These are phyloP conservation scores for Aspergillus quadricinctus DNA, from an alignment of 2,329 filamentous ascomycete species.

Conservation along the genomic window DNA sequence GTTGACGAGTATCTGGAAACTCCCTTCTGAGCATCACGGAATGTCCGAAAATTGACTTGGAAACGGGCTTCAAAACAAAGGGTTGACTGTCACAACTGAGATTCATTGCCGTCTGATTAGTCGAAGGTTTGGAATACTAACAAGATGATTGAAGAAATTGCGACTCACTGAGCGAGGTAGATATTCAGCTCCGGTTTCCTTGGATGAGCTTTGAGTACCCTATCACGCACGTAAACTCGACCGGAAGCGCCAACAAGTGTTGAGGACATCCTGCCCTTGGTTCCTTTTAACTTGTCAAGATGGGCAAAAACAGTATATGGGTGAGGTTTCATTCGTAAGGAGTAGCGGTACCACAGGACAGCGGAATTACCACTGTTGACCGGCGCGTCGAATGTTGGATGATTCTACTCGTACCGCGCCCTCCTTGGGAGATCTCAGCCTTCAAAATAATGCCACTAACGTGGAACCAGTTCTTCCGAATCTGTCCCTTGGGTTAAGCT, in stretches of 20 bases:
- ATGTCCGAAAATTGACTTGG: not conserved
- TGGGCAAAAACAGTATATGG: not conserved
- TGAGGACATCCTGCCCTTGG: not conserved
- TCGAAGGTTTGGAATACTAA: not conserved
- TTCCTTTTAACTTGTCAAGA: not conserved
- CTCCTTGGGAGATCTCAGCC: too few relatives aligned
- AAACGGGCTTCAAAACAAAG: not conserved
- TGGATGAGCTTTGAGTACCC: not conserved
- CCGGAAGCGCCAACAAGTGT: not conserved
- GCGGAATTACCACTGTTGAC: too few relatives aligned
- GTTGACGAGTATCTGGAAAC: not conserved
- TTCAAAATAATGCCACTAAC: not conserved
- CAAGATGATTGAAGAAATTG: not conserved
- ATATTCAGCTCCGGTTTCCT: not conserved
- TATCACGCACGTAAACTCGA: not conserved
- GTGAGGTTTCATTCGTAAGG: not conserved
- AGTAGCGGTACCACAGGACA: not conserved
- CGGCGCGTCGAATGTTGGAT: constrained; percentile 5
- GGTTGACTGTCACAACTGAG: not conserved
- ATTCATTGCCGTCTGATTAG: not conserved
- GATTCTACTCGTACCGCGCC: too few relatives aligned
- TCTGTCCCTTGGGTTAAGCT: not conserved
- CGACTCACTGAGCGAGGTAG: not conserved
- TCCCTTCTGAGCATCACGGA: not conserved
- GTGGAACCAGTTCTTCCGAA: not conserved